Evolutionary conservation across 2,329 filamentous ascomycete genomes (phyloP).

Genomic region (Colletotrichum cereale): DNA sequence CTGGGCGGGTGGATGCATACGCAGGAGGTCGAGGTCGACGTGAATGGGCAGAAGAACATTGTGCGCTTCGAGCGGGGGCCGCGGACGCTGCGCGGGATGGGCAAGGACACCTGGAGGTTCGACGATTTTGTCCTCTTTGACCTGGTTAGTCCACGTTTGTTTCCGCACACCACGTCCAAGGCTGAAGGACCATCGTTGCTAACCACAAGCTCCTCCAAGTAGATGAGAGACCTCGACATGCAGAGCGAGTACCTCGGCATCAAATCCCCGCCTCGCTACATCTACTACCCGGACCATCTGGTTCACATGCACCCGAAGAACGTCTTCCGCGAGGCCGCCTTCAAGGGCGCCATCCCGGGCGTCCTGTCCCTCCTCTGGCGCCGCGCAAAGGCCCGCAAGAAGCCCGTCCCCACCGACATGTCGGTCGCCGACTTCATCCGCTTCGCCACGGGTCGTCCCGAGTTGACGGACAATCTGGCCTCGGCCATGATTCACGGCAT

Average conservation of each 20-base stretch:
- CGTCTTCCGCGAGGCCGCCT: slow-evolving; percentile 48
- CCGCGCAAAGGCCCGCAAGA: slow-evolving; percentile 41
- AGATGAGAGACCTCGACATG: slow-evolving; percentile 34
- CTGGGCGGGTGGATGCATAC: slow-evolving; percentile 90
- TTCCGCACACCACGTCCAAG: slow-evolving; percentile 43
- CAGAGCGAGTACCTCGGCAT: slow-evolving; percentile 14
- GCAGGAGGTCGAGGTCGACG: slow-evolving; percentile 67
- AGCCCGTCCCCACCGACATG: slow-evolving; percentile 67
- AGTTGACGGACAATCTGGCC: slow-evolving; percentile 76
- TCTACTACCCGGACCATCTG: slow-evolving; percentile 89
- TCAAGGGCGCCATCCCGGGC: slow-evolving; percentile 48
- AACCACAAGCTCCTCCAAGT: slow-evolving; percentile 21
- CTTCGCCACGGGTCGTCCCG: slow-evolving; percentile 63
- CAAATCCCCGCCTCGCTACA: slow-evolving; percentile 67
- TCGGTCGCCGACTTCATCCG: slow-evolving; percentile 77
- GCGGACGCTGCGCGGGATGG: slow-evolving; percentile 75
- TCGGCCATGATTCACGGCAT: slow-evolving; percentile 89
- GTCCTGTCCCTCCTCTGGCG: slow-evolving; percentile 53
- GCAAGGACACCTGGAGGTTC: slow-evolving; percentile 55
- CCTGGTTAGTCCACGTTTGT: slow-evolving; percentile 66
- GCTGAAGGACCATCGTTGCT: slow-evolving; percentile 4
- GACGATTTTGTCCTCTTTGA: slow-evolving; percentile 77
- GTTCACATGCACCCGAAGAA: slow-evolving; percentile 20
- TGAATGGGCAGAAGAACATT: slow-evolving; percentile 64
- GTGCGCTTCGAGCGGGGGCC: slow-evolving; percentile 89